Percentiles rank a stretch among this genome's conserved stretches.
Conservation (phyloP, 345 rosid species). For the Aethionema arabicum region DNA sequence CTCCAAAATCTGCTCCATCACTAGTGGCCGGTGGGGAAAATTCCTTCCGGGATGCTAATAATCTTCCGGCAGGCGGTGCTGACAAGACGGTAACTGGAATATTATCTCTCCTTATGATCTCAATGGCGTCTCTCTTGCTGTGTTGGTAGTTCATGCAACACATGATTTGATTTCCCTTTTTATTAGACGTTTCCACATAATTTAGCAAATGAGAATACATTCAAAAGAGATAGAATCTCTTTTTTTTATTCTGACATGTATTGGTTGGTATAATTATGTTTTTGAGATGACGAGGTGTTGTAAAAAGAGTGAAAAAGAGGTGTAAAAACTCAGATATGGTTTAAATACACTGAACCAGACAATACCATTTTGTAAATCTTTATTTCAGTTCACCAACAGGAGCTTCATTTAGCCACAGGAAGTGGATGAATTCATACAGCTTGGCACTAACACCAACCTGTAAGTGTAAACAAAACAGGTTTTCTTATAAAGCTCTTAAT, state of each 20-base stretch:
- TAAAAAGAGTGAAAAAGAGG: neutral
- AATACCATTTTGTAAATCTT: neutral
- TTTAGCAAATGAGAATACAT: conserved; percentile 6
- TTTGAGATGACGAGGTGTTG: conserved; percentile 7
- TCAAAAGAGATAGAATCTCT: neutral
- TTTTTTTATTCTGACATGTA: neutral
- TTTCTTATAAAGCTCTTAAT: conserved; percentile 2
- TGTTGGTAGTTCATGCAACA: conserved; percentile 15
- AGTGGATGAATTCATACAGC: conserved; percentile 90
- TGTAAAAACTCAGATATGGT: conserved; percentile 8
- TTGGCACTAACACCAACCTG: conserved; percentile 92
- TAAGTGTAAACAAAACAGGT: conserved; percentile 3
- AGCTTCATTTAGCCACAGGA: conserved; percentile 96
- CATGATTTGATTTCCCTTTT: neutral
- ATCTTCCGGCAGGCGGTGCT: conserved; percentile 35
- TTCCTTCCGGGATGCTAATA: neutral
- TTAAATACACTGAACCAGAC: neutral
- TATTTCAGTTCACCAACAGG: conserved; percentile 91
- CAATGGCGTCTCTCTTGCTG: conserved; percentile 32
- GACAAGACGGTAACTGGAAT: conserved; percentile 38
- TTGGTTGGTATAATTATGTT: neutral
- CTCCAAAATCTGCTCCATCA: conserved; percentile 68
- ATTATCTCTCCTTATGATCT: conserved; percentile 34
- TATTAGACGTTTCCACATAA: neutral
- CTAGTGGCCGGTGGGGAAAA: conserved; percentile 49